Conservation (phyloP, 176 grass and related monocot genomes). For the Musa beccarii region DNA sequence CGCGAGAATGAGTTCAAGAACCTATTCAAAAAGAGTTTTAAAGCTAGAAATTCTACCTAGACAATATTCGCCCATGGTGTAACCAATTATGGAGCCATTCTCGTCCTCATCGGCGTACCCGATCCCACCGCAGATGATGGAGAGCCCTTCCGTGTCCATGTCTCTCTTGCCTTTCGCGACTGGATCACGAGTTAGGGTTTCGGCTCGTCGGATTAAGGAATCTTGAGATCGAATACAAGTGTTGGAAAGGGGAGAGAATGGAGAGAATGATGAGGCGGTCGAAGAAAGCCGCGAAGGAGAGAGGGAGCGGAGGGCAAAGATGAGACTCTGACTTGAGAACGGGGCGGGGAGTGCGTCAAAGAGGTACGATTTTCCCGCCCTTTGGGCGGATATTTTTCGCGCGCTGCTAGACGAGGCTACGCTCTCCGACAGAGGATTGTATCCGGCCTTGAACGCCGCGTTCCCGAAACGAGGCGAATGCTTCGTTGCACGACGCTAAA, state of each 20-base stretch:
- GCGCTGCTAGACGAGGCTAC: background rate
- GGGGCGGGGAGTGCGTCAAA: background rate
- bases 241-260: background rate
- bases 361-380: background rate
- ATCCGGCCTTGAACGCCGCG: too few species aligned
- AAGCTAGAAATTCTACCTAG: conserved; percentile 32
- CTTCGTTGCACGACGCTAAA: too few species aligned
- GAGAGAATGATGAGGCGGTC: background rate
- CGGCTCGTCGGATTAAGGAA: background rate
- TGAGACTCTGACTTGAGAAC: background rate
- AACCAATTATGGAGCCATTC: conserved; percentile 39
- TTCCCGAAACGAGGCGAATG: too few species aligned
- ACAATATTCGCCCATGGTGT: conserved; percentile 60
- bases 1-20: background rate
- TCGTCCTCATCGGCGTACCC: conserved; percentile 41
- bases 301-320: background rate
- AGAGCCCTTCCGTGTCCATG: conserved; percentile 23
- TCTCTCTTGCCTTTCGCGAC: background rate
- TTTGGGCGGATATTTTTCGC: background rate
- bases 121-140: conserved; percentile 36
- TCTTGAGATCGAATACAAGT: background rate
- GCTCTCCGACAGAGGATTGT: too few species aligned
- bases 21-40: background rate
- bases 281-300: background rate
- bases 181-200: background rate